These are phyloP conservation scores for Diaporthe batatas DNA, from an alignment of 2,329 filamentous ascomycete species.

Conservation along the genomic window DNA sequence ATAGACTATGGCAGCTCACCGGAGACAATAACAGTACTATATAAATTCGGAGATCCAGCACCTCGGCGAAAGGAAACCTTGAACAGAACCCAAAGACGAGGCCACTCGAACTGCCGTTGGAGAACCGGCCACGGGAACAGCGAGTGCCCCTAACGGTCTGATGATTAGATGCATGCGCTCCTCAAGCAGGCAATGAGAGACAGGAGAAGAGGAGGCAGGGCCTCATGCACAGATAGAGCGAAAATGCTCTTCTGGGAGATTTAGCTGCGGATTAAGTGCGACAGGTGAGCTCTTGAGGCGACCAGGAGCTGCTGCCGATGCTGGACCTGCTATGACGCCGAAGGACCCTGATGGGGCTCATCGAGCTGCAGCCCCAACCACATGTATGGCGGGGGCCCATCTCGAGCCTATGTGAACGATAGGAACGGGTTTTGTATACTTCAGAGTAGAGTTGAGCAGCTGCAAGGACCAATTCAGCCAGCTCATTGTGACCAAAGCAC, in stretches of 20 bases:
- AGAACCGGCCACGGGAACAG: slow-evolving; percentile 4
- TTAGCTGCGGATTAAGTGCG: background rate
- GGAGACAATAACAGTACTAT: background rate
- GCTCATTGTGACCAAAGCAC: background rate
- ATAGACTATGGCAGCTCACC: background rate
- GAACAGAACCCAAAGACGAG: background rate
- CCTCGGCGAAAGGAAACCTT: background rate
- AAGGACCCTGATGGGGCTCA: background rate
- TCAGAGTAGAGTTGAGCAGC: background rate
- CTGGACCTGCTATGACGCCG: slow-evolving; percentile 1
- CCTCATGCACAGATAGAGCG: background rate
- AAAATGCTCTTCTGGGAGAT: background rate
- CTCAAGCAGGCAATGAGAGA: slow-evolving; percentile 1
- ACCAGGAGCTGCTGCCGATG: slow-evolving; percentile 1
- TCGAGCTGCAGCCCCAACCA: slow-evolving; percentile 8
- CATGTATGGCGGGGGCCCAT: background rate
- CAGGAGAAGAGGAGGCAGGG: background rate
- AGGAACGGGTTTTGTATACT: background rate
- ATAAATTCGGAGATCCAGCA: background rate
- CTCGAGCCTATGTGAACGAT: background rate
- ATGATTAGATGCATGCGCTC: background rate
- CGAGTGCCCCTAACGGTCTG: background rate
- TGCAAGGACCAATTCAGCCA: background rate
- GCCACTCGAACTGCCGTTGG: slow-evolving; percentile 11
- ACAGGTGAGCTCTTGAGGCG: background rate